Evolutionary conservation across 163 green algal genomes (phyloP).

Genomic region (Scenedesmus sp.): DNA sequence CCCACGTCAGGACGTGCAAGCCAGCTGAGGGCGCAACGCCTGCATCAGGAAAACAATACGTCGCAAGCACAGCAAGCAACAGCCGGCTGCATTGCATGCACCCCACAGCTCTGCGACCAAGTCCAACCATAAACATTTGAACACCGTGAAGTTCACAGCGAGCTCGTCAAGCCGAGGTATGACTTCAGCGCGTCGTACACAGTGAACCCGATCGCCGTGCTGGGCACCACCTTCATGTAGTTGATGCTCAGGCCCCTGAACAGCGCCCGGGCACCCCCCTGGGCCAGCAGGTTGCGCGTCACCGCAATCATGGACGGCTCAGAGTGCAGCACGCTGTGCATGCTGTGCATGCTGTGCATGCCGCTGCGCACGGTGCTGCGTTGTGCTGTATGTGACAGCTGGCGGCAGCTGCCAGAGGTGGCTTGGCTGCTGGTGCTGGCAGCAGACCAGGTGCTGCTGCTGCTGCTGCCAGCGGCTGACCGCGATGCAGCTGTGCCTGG

Average conservation of each 20-base stretch:
- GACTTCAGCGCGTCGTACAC: slow-evolving; percentile 85
- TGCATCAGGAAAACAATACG: too few species aligned
- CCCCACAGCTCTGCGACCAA: too few species aligned
- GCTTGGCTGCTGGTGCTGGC: neutral
- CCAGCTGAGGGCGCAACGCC: too few species aligned
- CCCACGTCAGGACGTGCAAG: too few species aligned
- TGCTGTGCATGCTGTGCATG: slow-evolving; percentile 9
- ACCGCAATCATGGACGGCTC: slow-evolving; percentile 44
- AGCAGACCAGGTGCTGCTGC: neutral
- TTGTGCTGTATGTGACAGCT: neutral
- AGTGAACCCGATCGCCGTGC: slow-evolving; percentile 92
- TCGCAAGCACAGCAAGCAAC: too few species aligned
- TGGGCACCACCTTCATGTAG: slow-evolving; percentile 87
- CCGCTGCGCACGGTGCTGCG: neutral
- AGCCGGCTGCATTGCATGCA: neutral
- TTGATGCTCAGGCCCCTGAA: slow-evolving; percentile 89
- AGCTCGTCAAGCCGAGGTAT: slow-evolving; percentile 69
- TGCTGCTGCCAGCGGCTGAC: slow-evolving; percentile 13
- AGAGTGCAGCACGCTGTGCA: neutral
- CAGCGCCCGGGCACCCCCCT: slow-evolving; percentile 72
- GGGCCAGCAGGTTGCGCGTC: slow-evolving; percentile 25
- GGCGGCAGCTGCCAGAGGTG: too few species aligned
- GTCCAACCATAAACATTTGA: too few species aligned
- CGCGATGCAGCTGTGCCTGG: neutral
- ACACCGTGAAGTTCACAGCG: slow-evolving; percentile 61